These are phyloP conservation scores for Hypoxylon sp. DNA, from an alignment of 2,329 filamentous ascomycete genomes.

Conservation along the genomic window DNA sequence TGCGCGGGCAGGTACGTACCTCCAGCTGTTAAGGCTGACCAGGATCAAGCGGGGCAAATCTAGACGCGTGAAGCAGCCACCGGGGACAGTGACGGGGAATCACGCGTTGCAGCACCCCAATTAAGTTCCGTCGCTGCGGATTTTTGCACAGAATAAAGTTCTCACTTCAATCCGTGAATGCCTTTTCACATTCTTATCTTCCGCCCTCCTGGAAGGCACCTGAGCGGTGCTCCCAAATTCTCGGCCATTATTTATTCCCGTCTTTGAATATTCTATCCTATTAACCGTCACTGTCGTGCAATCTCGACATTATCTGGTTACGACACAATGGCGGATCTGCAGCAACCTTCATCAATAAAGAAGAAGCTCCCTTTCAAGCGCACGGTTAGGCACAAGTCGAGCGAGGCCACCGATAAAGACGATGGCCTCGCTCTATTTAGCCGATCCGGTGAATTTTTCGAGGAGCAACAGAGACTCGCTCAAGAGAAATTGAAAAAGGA, in stretches of 20 bases:
- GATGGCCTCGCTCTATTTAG: constrained; percentile 65
- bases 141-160: neutral
- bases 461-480: constrained; percentile 56
- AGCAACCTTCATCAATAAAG: constrained; percentile 49
- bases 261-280: neutral
- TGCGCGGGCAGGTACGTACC: neutral
- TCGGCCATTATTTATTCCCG: neutral
- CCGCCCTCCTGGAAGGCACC: neutral
- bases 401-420: constrained; percentile 50
- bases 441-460: constrained; percentile 65
- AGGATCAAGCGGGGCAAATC: constrained; percentile 10
- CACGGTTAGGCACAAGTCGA: constrained; percentile 58
- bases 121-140: neutral
- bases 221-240: neutral
- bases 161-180: neutral
- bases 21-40: constrained; percentile 4
- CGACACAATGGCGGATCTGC: constrained; percentile 54
- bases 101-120: neutral
- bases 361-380: constrained; percentile 66
- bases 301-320: neutral
- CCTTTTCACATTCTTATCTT: neutral
- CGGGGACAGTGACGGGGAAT: neutral
- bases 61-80: constrained; percentile 11
- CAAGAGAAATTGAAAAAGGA: constrained; percentile 46
- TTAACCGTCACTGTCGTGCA: neutral